Percentiles rank a stretch among this genome's conserved stretches.
These are phyloP conservation scores for Solanum pimpinellifolium DNA, from an alignment of 257 asterid genomes.

Conservation along the genomic window DNA sequence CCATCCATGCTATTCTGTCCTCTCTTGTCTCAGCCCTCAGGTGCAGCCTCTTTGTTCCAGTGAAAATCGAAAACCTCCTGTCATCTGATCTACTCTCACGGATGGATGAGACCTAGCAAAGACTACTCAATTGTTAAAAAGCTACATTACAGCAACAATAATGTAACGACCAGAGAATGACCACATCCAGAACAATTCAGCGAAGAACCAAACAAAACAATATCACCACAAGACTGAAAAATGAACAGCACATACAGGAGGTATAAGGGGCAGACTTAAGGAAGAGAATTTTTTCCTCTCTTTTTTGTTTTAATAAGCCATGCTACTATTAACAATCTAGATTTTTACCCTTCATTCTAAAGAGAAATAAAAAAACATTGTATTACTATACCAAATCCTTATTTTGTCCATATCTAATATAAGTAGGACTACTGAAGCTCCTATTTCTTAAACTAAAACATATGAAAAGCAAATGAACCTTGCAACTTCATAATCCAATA, in stretches of 20 bases:
- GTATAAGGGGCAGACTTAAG: neutral
- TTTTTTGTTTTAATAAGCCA: neutral
- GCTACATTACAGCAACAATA: neutral
- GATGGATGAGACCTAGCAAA: slow-evolving; percentile 71
- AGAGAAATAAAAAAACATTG: no score
- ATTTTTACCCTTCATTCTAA: neutral
- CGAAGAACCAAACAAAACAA: neutral
- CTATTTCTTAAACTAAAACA: neutral
- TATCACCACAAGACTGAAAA: neutral
- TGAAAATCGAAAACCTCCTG: slow-evolving; percentile 79
- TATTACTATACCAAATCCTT: no score
- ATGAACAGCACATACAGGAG: neutral
- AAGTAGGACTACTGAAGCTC: neutral
- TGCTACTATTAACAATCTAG: neutral
- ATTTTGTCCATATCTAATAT: neutral
- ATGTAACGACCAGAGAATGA: neutral
- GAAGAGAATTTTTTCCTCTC: neutral
- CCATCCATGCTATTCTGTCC: slow-evolving; percentile 75
- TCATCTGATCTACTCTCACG: slow-evolving; percentile 89
- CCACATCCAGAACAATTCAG: neutral
- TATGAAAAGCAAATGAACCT: neutral
- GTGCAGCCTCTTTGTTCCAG: slow-evolving; percentile 92
- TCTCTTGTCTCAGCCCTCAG: slow-evolving; percentile 84
- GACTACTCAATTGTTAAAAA: slow-evolving; percentile 13
- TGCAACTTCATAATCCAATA: neutral